phyloP scores from a whole-genome alignment of 495 filamentous ascomycete species.

The Podospora bellae-mahoneyi region DNA sequence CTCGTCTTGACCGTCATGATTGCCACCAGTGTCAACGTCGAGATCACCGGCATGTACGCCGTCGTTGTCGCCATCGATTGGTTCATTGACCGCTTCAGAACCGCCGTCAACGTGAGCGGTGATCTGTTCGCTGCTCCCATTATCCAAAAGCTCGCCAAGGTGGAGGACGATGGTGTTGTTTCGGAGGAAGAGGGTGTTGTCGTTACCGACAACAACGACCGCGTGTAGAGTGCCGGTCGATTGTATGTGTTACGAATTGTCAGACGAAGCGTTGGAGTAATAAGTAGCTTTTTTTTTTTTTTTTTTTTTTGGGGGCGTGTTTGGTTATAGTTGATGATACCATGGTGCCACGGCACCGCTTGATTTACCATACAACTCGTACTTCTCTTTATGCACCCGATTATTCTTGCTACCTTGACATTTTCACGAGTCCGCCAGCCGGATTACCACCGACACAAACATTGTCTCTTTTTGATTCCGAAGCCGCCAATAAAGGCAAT shows the following conservation, averaged over 20 bases:
- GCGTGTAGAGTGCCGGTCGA: background rate
- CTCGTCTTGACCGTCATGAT: conserved; percentile 38
- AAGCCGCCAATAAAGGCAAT: background rate
- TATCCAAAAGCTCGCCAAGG: conserved; percentile 21
- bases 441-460: background rate
- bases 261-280: background rate
- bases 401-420: no score
- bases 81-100: conserved; percentile 35
- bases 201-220: background rate
- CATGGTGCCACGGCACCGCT: background rate
- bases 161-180: conserved; percentile 13
- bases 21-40: conserved; percentile 29
- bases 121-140: conserved; percentile 29
- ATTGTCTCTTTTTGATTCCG: background rate
- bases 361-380: background rate
- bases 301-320: no score
- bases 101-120: conserved; percentile 32
- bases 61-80: conserved; percentile 33
- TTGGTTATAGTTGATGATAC: background rate
- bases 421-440: background rate
- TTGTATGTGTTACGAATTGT: background rate
- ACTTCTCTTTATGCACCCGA: background rate
- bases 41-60: conserved; percentile 34
- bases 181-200: conserved; percentile 10
- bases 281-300: background rate